phyloP scores from a whole-genome alignment of 1,139 yeast genomes.

The Pichia kudriavzevii region DNA sequence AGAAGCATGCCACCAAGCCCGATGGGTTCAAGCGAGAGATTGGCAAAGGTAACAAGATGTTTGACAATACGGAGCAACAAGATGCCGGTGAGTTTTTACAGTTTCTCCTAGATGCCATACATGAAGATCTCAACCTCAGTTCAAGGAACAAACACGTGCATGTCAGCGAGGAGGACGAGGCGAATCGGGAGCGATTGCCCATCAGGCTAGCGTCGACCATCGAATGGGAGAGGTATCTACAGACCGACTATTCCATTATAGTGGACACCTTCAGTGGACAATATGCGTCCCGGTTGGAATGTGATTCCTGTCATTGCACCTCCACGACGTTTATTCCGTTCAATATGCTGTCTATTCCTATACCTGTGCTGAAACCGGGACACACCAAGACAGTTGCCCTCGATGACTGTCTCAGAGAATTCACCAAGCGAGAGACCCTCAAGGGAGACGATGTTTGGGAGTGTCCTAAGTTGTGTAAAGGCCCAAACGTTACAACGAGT shows the following conservation, averaged over 20 bases:
- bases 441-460: constrained; percentile 75
- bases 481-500: constrained; percentile 35
- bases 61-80: constrained; percentile 48
- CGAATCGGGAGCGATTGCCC: constrained; percentile 63
- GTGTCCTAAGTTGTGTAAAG: constrained; percentile 63
- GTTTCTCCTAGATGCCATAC: constrained; percentile 57
- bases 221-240: constrained; percentile 90
- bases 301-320: constrained; percentile 67
- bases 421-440: constrained; percentile 59
- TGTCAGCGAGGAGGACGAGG: constrained; percentile 70
- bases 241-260: constrained; percentile 75
- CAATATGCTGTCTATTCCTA: constrained; percentile 63
- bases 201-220: constrained; percentile 81
- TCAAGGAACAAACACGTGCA: constrained; percentile 37
- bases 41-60: constrained; percentile 24
- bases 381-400: too few species aligned
- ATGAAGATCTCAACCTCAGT: constrained; percentile 48
- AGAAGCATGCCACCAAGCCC: constrained; percentile 22
- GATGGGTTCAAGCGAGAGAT: constrained; percentile 22
- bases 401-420: constrained; percentile 58
- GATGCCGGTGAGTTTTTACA: constrained; percentile 72
- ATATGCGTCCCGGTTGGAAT: constrained; percentile 69
- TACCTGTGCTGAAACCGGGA: constrained; percentile 38
- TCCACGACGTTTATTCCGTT: constrained; percentile 79
- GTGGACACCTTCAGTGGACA: constrained; percentile 56